phyloP scores from a whole-genome alignment of 768 basidiomycete species.

The Tulasnella sp. region DNA sequence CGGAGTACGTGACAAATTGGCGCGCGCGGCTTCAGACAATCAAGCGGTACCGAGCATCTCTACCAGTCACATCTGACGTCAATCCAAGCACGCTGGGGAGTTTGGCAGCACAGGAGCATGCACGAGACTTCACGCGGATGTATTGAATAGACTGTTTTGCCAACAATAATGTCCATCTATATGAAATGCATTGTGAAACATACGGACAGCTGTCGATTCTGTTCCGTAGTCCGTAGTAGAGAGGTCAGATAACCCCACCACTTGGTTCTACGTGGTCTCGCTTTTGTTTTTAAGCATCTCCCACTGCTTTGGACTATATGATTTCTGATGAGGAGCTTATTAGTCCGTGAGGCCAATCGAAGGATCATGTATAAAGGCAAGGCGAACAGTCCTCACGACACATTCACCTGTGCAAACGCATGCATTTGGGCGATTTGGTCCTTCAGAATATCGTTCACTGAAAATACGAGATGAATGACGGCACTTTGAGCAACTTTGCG shows the following conservation, averaged over 20 bases:
- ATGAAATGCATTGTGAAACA: no score
- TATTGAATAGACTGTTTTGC: background rate
- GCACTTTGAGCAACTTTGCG: background rate
- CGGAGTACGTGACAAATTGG: slow-evolving; percentile 87
- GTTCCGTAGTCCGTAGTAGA: background rate
- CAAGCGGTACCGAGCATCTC: slow-evolving; percentile 35
- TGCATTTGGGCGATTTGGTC: slow-evolving; percentile 68
- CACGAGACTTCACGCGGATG: slow-evolving; percentile 7
- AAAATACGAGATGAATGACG: background rate
- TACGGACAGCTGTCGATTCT: no score
- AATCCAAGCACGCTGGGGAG: background rate
- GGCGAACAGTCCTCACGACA: no score
- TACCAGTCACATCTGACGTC: slow-evolving; percentile 11
- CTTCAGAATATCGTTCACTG: slow-evolving; percentile 72
- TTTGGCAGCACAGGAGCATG: background rate
- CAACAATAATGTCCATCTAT: background rate
- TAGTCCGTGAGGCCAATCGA: no score
- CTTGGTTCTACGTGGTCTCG: no score
- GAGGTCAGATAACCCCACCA: background rate
- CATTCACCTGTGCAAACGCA: slow-evolving; percentile 70
- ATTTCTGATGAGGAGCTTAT: no score
- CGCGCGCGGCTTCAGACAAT: slow-evolving; percentile 68
- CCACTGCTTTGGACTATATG: no score
- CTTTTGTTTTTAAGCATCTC: no score
- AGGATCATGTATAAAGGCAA: no score